phyloP scores from a whole-genome alignment of 2,329 filamentous ascomycete genomes.

The Graphiopsis chlorocephala region DNA sequence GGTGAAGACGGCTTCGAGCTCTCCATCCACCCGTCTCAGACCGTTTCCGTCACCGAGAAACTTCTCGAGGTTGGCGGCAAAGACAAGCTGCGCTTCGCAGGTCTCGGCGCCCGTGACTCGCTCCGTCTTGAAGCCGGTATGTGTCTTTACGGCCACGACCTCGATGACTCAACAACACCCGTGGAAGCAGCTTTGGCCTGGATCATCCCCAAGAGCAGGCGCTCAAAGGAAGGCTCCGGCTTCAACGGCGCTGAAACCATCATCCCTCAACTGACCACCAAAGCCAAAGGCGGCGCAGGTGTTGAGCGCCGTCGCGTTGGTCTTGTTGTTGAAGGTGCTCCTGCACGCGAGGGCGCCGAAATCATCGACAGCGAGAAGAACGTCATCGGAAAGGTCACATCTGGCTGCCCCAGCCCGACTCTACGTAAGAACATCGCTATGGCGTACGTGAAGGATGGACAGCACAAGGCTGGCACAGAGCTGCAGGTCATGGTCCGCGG shows the following conservation, averaged over 20 bases:
- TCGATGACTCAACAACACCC: slow-evolving; percentile 74
- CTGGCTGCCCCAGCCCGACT: slow-evolving; percentile 83
- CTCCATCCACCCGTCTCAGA: slow-evolving; percentile 69
- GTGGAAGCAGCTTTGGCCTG: slow-evolving; percentile 68
- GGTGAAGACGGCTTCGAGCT: slow-evolving; percentile 99
- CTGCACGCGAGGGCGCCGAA: slow-evolving; percentile 83
- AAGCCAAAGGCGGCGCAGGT: slow-evolving; percentile 68
- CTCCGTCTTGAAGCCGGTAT: slow-evolving; percentile 93
- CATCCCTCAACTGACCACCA: slow-evolving; percentile 70
- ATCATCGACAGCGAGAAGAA: slow-evolving; percentile 65
- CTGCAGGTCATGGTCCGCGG: slow-evolving; percentile 75
- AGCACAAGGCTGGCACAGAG: slow-evolving; percentile 82
- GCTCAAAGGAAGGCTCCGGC: slow-evolving; percentile 55
- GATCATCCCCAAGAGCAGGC: slow-evolving; percentile 80
- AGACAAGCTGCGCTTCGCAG: slow-evolving; percentile 74
- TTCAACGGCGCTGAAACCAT: slow-evolving; percentile 85
- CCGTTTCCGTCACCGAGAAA: slow-evolving; percentile 64
- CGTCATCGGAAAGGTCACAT: slow-evolving; percentile 77
- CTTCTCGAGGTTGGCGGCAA: slow-evolving; percentile 59
- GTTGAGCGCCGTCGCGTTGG: slow-evolving; percentile 74
- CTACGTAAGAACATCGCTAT: slow-evolving; percentile 91
- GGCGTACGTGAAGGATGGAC: slow-evolving; percentile 80
- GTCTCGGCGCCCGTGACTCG: slow-evolving; percentile 86
- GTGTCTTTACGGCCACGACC: slow-evolving; percentile 99
- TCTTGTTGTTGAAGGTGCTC: slow-evolving; percentile 77